Conservation (phyloP, 2,329 filamentous ascomycete species). For the Elsinoe arachidis region DNA sequence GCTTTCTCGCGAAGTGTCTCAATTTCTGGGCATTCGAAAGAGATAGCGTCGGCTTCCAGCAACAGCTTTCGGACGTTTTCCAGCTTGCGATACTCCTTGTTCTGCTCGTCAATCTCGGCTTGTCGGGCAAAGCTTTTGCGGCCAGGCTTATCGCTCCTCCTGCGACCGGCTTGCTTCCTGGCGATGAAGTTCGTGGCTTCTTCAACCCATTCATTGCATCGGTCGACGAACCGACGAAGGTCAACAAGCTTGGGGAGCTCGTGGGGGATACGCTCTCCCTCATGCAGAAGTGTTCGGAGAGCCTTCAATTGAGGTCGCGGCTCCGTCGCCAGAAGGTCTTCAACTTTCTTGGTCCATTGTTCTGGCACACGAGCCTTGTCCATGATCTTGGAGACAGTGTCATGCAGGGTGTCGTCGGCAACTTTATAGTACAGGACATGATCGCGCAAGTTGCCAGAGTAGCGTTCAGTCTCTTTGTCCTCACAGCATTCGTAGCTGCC, state of each 20-base stretch:
- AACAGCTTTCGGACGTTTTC: constrained; percentile 82
- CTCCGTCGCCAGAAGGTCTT: constrained; percentile 74
- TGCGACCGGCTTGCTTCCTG: constrained; percentile 92
- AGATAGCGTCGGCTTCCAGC: constrained; percentile 71
- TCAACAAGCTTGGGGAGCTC: constrained; percentile 73
- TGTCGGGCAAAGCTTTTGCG: constrained; percentile 61
- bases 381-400: constrained; percentile 63
- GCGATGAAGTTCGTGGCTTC: constrained; percentile 94
- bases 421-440: constrained; percentile 74
- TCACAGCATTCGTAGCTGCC: constrained; percentile 76
- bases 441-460: constrained; percentile 43
- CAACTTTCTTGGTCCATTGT: constrained; percentile 82
- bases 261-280: constrained; percentile 94
- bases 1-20: constrained; percentile 74
- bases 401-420: constrained; percentile 59
- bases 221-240: constrained; percentile 82
- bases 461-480: constrained; percentile 55
- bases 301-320: constrained; percentile 77
- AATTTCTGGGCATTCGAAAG: constrained; percentile 91
- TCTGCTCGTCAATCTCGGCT: constrained; percentile 73
- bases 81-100: constrained; percentile 77
- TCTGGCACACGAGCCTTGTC: constrained; percentile 84
- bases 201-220: constrained; percentile 96
- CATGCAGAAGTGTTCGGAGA: constrained; percentile 72
- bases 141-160: constrained; percentile 88